These are phyloP conservation scores for Didymella sp. DNA, from an alignment of 2,329 filamentous ascomycete species.

Conservation along the genomic window DNA sequence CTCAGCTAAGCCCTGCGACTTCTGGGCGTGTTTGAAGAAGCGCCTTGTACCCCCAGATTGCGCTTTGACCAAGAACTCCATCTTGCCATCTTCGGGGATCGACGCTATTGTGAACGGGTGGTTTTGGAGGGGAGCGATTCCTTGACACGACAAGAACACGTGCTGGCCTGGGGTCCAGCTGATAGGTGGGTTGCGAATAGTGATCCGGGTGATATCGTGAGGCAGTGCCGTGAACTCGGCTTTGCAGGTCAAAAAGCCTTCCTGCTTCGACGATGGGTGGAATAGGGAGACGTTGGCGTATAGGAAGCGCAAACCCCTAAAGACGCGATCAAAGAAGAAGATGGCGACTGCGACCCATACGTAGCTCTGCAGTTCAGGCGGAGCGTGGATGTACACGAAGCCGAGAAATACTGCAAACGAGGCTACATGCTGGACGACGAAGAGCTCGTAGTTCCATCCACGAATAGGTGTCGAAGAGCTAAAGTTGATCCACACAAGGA, in stretches of 20 bases:
- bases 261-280: conserved; percentile 41
- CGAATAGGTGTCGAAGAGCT: conserved; percentile 69
- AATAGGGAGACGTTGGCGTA: conserved; percentile 53
- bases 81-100: conserved; percentile 60
- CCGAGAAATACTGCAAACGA: conserved; percentile 68
- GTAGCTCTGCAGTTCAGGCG: conserved; percentile 64
- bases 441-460: conserved; percentile 72
- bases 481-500: conserved; percentile 70
- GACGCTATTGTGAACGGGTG: conserved; percentile 71
- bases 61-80: conserved; percentile 65
- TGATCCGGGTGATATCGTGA: conserved; percentile 63
- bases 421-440: conserved; percentile 71
- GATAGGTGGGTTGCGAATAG: conserved; percentile 62
- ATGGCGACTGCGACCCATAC: conserved; percentile 71
- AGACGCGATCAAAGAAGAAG: conserved; percentile 67
- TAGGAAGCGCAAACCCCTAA: conserved; percentile 51
- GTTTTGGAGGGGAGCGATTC: conserved; percentile 63
- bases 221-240: conserved; percentile 56
- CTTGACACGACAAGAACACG: conserved; percentile 66
- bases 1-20: conserved; percentile 32
- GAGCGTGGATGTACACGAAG: conserved; percentile 69
- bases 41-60: conserved; percentile 61
- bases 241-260: conserved; percentile 48
- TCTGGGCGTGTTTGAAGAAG: conserved; percentile 60
- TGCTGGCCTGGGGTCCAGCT: conserved; percentile 69